phyloP scores from a whole-genome alignment of 208 protist genomes.

The Tritrichomonas musculus region DNA sequence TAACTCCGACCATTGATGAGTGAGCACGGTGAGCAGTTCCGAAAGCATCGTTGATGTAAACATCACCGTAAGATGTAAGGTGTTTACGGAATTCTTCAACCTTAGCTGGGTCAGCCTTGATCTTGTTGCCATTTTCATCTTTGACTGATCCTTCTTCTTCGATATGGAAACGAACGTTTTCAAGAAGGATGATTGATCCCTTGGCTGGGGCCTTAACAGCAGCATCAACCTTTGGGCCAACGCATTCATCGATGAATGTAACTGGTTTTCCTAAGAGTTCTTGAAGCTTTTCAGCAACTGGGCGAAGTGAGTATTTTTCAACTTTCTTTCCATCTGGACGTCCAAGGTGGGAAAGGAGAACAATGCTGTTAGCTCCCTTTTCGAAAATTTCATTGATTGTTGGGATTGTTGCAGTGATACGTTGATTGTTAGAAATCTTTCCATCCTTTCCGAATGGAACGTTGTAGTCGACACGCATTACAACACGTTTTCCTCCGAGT shows the following conservation, averaged over 20 bases:
- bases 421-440: conserved; percentile 23
- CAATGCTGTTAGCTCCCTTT: not conserved
- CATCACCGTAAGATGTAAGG: conserved; percentile 80
- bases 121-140: conserved; percentile 55
- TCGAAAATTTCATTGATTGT: conserved; percentile 31
- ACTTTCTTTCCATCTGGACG: conserved; percentile 17
- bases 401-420: conserved; percentile 32
- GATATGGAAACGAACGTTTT: conserved; percentile 96
- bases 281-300: conserved; percentile 25
- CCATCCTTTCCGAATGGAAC: conserved; percentile 35
- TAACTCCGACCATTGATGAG: conserved; percentile 68
- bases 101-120: conserved; percentile 42
- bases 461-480: conserved; percentile 38
- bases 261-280: not conserved
- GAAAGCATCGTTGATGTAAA: conserved; percentile 95
- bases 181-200: conserved; percentile 86
- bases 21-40: conserved; percentile 95
- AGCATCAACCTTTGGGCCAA: conserved; percentile 57
- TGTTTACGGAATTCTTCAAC: conserved; percentile 64
- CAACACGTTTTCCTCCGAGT: not conserved
- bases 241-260: conserved; percentile 14
- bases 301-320: not conserved
- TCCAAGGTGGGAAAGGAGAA: conserved; percentile 36
- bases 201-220: conserved; percentile 51
- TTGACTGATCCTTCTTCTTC: conserved; percentile 67